Evolutionary conservation across 2,329 filamentous ascomycete genomes (phyloP).

Genomic region (Biscogniauxia mediterranea): DNA sequence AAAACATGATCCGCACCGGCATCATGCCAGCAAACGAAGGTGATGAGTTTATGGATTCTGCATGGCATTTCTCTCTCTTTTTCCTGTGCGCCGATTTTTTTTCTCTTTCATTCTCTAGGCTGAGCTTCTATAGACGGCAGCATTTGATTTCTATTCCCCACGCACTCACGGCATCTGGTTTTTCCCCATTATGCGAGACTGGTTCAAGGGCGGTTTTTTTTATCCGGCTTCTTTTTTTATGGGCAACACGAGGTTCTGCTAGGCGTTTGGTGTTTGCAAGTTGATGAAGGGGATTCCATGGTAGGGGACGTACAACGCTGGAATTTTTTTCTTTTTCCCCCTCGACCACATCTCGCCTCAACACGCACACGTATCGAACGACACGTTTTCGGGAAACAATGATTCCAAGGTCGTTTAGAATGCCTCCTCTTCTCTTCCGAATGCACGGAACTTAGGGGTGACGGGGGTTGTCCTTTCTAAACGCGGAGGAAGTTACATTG

Average conservation of each 20-base stretch:
- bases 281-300: not conserved
- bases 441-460: not conserved
- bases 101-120: not conserved
- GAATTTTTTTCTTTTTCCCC: not conserved
- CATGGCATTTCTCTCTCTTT: not conserved
- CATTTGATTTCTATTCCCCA: not conserved
- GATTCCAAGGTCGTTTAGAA: not conserved
- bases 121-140: not conserved
- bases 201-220: not conserved
- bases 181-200: not conserved
- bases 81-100: not conserved
- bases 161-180: conserved; percentile 1
- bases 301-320: not conserved
- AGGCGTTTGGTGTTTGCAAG: not conserved
- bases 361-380: not conserved
- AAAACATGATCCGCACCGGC: not conserved
- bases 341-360: not conserved
- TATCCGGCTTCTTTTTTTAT: not conserved
- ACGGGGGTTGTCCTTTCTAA: not conserved
- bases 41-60: not conserved
- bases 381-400: not conserved
- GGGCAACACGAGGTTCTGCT: not conserved
- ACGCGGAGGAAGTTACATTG: not conserved
- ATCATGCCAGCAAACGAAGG: conserved; percentile 4
- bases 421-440: not conserved